Conservation (phyloP, 73 alveolate species). For the Stentor roeselii region DNA sequence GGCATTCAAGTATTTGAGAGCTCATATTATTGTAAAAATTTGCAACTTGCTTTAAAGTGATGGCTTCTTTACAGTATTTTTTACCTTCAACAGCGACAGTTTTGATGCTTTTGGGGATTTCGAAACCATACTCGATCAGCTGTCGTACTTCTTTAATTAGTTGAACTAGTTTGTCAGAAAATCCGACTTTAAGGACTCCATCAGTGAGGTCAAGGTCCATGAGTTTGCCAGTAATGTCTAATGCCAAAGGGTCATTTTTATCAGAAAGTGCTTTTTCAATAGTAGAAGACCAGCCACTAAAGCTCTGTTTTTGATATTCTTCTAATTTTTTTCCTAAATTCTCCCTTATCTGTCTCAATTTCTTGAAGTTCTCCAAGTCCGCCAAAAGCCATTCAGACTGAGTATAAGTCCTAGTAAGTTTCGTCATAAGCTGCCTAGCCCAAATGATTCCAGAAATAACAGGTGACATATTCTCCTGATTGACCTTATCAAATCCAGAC, state of each 20-base stretch:
- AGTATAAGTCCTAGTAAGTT: conserved; percentile 53
- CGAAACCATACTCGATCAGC: conserved; percentile 91
- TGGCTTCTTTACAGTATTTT: conserved; percentile 94
- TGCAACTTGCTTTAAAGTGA: conserved; percentile 93
- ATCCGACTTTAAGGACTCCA: conserved; percentile 93
- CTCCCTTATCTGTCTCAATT: conserved; percentile 48
- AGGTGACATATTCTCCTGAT: conserved; percentile 63
- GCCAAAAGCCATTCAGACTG: conserved; percentile 58
- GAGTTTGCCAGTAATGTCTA: conserved; percentile 70
- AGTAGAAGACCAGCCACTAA: conserved; percentile 59
- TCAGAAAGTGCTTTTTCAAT: conserved; percentile 40
- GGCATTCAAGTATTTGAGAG: conserved; percentile 92
- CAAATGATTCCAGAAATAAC: conserved; percentile 68
- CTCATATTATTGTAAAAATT: conserved; percentile 95
- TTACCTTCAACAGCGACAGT: conserved; percentile 83
- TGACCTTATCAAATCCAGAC: conserved; percentile 69
- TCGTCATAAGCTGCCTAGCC: conserved; percentile 72
- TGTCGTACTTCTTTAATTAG: conserved; percentile 92
- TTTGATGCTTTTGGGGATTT: conserved; percentile 70
- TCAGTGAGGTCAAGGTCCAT: conserved; percentile 91
- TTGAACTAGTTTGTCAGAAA: conserved; percentile 89
- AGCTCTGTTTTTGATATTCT: conserved; percentile 62
- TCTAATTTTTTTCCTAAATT: conserved; percentile 46
- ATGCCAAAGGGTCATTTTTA: conserved; percentile 45
- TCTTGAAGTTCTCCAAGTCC: conserved; percentile 51